Evolutionary conservation across 768 basidiomycete genomes (phyloP).

Genomic region (Cytidiella melzeri): DNA sequence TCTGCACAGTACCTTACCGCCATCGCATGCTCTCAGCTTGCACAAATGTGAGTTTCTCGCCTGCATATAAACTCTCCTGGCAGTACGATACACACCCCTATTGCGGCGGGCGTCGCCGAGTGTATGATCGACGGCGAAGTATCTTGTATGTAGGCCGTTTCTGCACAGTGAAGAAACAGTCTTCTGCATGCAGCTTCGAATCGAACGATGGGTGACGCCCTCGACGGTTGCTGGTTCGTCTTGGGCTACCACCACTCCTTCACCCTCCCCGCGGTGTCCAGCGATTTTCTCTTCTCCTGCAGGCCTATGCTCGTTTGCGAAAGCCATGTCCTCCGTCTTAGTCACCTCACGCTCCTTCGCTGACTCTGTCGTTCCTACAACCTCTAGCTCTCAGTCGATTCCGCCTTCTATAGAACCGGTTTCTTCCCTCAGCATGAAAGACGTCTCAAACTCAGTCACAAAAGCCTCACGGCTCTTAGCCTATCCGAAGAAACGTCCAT

Average conservation of each 20-base stretch:
- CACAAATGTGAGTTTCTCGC: conserved; percentile 11
- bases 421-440: conserved; percentile 62
- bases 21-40: conserved; percentile 11
- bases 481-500: conserved; percentile 84
- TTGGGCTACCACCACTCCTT: background rate
- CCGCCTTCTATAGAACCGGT: conserved; percentile 37
- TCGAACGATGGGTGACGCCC: background rate
- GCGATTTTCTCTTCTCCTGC: background rate
- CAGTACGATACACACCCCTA: conserved; percentile 2
- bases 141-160: background rate
- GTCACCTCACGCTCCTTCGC: conserved; percentile 13
- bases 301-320: background rate
- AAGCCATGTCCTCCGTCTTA: conserved; percentile 5
- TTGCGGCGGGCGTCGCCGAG: conserved; percentile 5
- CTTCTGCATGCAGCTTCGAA: background rate
- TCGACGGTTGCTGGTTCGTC: background rate
- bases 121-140: conserved; percentile 6
- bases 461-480: conserved; percentile 56
- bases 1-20: conserved; percentile 6
- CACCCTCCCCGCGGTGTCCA: no score
- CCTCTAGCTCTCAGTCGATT: conserved; percentile 38
- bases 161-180: background rate
- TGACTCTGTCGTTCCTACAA: conserved; percentile 15
- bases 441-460: conserved; percentile 51
- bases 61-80: conserved; percentile 4